Evolutionary conservation across 306 rosid genomes (phyloP), one percentile per base, ranked within the genome.

Genomic region (Notholithocarpus densiflorus): DNA sequence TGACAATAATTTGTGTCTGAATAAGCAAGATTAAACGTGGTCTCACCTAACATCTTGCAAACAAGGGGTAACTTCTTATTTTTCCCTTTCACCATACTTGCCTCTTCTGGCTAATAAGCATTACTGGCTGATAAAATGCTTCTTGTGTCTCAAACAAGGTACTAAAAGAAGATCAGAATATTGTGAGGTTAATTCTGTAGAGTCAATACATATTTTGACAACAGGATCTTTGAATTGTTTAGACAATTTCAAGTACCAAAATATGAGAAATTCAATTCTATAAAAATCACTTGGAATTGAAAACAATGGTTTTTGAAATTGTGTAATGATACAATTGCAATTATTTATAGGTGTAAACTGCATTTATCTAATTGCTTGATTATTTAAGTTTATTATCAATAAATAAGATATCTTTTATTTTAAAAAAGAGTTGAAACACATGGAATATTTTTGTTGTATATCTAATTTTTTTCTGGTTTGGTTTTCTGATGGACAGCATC

Each of bases 401-500:
- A 70, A 75, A 74, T 31, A 70, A 73, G 45, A 73, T 52, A 6
- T 26, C 20, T 60, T 3, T 24, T 51, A 75, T 78, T 71, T 75
- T 69, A 74, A 70, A 62, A 19, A n/a, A 29, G 61, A 64, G 14
- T 45, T 31, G 65, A 54, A 20, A 27, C 75, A 55, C 52, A 76
- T 57, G 77, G 55, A 68, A 26, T 53, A 19, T 23, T 61, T 52
- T 64, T 31, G 27, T 72, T 73, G 27, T 15, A 43, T 57, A 20
- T 79, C 56, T 75, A 27, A 74, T 77, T 85, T 82, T 62, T 61
- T 56, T 71, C 68, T 83, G 80, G 34, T 37, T 70, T 21, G 75
- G 66, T 68, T 71, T 45, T 80, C 77, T 75, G 27, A 68, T 84
- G 81, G 56, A 60, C 96, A 94, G 97, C 85, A 88, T 94, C 61